Evolutionary conservation across 2,329 filamentous ascomycete species (phyloP).

Genomic region (Sarocladium brachiariae): DNA sequence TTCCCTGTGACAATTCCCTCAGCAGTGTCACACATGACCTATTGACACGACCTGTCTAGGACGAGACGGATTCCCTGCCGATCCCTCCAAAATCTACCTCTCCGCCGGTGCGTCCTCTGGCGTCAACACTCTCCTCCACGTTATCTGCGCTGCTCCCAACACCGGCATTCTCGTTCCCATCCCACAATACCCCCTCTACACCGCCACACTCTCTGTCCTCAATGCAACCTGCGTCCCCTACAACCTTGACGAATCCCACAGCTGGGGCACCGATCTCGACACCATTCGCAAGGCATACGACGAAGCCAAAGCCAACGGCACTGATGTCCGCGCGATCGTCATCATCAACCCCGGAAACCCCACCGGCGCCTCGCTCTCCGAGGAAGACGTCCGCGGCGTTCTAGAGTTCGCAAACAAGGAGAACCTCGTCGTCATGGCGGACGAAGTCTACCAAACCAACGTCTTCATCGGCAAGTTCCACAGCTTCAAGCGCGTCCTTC

Average conservation of each 20-base stretch:
- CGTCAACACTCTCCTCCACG: slow-evolving; percentile 86
- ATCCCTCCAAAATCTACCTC: slow-evolving; percentile 78
- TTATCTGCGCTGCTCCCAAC: slow-evolving; percentile 72
- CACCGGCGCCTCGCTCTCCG: slow-evolving; percentile 77
- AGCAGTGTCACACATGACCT: no score
- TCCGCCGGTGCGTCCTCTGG: slow-evolving; percentile 88
- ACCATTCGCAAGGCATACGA: slow-evolving; percentile 67
- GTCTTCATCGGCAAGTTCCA: slow-evolving; percentile 91
- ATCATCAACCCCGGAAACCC: slow-evolving; percentile 99
- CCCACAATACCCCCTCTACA: slow-evolving; percentile 97
- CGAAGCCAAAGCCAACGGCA: slow-evolving; percentile 68
- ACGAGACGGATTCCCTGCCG: slow-evolving; percentile 81
- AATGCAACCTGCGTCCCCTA: slow-evolving; percentile 88
- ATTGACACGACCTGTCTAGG: slow-evolving; percentile 33
- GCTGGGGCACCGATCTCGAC: slow-evolving; percentile 84
- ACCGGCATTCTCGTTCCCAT: slow-evolving; percentile 90
- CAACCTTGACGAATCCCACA: slow-evolving; percentile 77
- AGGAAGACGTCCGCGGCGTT: slow-evolving; percentile 75
- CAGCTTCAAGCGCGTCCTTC: slow-evolving; percentile 87
- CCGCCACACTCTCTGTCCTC: slow-evolving; percentile 79
- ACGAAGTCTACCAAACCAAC: slow-evolving; percentile 99
- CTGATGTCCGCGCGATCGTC: slow-evolving; percentile 85
- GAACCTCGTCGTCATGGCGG: slow-evolving; percentile 82
- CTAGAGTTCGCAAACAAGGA: slow-evolving; percentile 80
- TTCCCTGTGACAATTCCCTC: no score